Conservation (phyloP, 2,329 filamentous ascomycete species). For the Diaporthe capsici region DNA sequence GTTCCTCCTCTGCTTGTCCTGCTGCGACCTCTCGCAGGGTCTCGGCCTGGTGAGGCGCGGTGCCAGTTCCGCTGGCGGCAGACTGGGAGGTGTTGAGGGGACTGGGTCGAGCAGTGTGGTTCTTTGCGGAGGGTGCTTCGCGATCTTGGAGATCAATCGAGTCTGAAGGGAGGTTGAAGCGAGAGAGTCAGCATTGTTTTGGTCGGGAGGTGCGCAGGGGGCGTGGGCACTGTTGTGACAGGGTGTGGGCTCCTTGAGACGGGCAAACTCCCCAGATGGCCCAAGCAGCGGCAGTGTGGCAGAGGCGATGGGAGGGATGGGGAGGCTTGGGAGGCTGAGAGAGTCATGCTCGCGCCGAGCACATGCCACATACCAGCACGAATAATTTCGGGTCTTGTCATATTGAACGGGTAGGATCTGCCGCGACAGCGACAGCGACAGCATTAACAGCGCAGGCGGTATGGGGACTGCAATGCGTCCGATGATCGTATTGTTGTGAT, state of each 20-base stretch:
- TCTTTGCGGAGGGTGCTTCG: slow-evolving; percentile 84
- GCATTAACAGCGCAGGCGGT: slow-evolving; percentile 33
- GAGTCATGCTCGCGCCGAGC: slow-evolving; percentile 32
- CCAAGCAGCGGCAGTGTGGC: slow-evolving; percentile 28
- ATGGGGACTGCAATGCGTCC: slow-evolving; percentile 23
- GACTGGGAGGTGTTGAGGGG: slow-evolving; percentile 65
- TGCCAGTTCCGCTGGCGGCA: slow-evolving; percentile 53
- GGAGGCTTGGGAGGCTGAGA: slow-evolving; percentile 27
- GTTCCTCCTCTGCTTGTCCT: slow-evolving; percentile 81
- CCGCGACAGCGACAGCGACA: slow-evolving; percentile 37
- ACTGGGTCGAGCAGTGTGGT: slow-evolving; percentile 73
- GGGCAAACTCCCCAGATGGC: slow-evolving; percentile 19
- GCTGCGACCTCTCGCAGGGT: slow-evolving; percentile 85
- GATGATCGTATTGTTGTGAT: slow-evolving; percentile 28
- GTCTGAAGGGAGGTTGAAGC: slow-evolving; percentile 67
- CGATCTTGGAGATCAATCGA: slow-evolving; percentile 95
- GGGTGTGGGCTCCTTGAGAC: slow-evolving; percentile 21
- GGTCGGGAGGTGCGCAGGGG: slow-evolving; percentile 23
- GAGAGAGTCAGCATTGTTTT: slow-evolving; percentile 47
- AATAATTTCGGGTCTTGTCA: slow-evolving; percentile 73
- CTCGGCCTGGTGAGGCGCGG: slow-evolving; percentile 85
- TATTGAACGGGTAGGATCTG: slow-evolving; percentile 54
- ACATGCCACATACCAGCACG: slow-evolving; percentile 67
- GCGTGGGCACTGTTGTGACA: slow-evolving; percentile 28
- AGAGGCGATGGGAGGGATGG: slow-evolving; percentile 1